phyloP scores from a whole-genome alignment of 208 protist species.

The Crithidia expoeki region DNA sequence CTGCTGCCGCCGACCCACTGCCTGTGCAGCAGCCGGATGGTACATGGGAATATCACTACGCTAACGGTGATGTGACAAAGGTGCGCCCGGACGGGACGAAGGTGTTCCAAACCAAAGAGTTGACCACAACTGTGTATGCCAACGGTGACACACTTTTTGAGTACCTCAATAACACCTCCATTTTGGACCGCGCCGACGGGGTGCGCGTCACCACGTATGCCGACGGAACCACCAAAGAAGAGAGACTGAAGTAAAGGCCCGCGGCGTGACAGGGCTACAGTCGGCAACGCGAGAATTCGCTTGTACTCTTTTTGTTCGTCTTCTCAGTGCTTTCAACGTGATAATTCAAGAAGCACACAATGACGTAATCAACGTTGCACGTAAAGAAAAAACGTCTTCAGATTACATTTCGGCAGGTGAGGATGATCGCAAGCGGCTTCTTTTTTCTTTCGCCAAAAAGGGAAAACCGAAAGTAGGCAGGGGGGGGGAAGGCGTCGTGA shows the following conservation, averaged over 20 bases:
- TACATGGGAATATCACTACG: conserved; percentile 81
- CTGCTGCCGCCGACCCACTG: conserved; percentile 34
- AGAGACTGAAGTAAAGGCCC: conserved; percentile 32
- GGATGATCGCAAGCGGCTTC: no score
- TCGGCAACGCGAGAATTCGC: no score
- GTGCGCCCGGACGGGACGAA: conserved; percentile 62
- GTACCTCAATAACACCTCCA: conserved; percentile 75
- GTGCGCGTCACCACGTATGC: conserved; percentile 75
- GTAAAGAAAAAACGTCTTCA: no score
- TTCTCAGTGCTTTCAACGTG: no score
- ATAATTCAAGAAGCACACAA: no score
- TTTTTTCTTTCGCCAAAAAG: no score
- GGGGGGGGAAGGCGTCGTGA: no score
- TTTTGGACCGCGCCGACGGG: conserved; percentile 79
- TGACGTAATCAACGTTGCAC: no score
- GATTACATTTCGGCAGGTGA: no score
- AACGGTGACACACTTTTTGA: conserved; percentile 78
- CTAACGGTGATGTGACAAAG: conserved; percentile 66
- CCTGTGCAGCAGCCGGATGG: conserved; percentile 65
- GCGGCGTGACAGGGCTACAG: background rate
- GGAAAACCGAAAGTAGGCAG: no score
- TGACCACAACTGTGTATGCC: conserved; percentile 71
- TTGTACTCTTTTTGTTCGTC: conserved; percentile 1
- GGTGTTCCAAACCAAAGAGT: conserved; percentile 54
- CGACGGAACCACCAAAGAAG: conserved; percentile 71